phyloP scores from a whole-genome alignment of 805 yeast genomes.

The Metschnikowia amazonensis region DNA sequence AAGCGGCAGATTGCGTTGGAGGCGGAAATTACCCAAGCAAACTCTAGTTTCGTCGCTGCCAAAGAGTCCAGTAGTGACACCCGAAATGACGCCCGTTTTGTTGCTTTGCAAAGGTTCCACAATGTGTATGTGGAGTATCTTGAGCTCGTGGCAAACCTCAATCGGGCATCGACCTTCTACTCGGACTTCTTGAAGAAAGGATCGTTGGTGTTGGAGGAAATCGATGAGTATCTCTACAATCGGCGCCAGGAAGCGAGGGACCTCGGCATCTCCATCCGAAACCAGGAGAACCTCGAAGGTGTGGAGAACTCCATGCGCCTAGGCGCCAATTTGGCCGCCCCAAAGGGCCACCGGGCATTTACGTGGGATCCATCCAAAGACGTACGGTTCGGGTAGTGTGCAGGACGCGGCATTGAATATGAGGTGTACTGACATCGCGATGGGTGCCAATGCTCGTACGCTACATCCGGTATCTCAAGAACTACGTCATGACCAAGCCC shows the following conservation, averaged over 20 bases:
- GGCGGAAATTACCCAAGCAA: slow-evolving; percentile 16
- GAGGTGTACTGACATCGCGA: background rate
- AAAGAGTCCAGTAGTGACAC: slow-evolving; percentile 11
- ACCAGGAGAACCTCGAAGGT: slow-evolving; percentile 13
- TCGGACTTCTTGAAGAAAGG: slow-evolving; percentile 51
- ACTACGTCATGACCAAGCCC: slow-evolving; percentile 28
- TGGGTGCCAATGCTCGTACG: slow-evolving; percentile 14
- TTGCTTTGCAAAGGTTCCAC: slow-evolving; percentile 50
- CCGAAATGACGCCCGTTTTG: slow-evolving; percentile 39
- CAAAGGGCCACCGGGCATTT: slow-evolving; percentile 11
- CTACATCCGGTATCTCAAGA: slow-evolving; percentile 20
- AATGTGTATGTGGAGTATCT: slow-evolving; percentile 46
- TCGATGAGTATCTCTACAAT: slow-evolving; percentile 48
- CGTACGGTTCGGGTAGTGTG: background rate
- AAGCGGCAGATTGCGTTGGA: slow-evolving; percentile 24
- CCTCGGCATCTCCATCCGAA: slow-evolving; percentile 32
- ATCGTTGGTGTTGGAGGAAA: slow-evolving; percentile 41
- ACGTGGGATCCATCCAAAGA: background rate
- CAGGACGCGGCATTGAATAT: background rate
- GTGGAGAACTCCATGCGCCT: slow-evolving; percentile 14
- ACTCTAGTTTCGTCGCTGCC: slow-evolving; percentile 12
- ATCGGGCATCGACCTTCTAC: slow-evolving; percentile 71
- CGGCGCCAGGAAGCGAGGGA: slow-evolving; percentile 53
- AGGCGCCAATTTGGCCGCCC: slow-evolving; percentile 10
- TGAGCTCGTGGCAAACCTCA: slow-evolving; percentile 56